Conservation (phyloP, 1,284 basidiomycete species). For the Rhodotorula sp. region DNA sequence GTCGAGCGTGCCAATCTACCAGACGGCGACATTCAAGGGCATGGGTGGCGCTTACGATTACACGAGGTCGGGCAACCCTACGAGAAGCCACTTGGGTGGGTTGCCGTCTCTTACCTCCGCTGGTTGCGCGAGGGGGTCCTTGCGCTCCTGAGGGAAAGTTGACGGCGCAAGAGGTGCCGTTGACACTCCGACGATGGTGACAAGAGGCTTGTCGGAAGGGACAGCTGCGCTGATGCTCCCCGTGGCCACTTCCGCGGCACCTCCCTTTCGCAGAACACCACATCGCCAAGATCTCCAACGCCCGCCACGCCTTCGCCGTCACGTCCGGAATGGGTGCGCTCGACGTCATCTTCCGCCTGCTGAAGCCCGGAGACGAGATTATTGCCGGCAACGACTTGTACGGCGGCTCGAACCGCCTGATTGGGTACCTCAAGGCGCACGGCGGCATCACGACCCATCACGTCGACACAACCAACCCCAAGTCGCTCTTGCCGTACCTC, state of each 20-base stretch:
- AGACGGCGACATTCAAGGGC: constrained; percentile 98
- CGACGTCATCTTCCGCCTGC: constrained; percentile 87
- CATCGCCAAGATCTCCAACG: constrained; percentile 89
- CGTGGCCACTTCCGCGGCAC: not conserved
- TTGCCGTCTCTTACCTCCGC: not conserved
- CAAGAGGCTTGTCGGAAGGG: no score
- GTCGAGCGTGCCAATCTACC: constrained; percentile 94
- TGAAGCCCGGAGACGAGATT: constrained; percentile 91
- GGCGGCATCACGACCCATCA: constrained; percentile 88
- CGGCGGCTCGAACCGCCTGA: constrained; percentile 93
- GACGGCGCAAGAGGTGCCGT: no score
- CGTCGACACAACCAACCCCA: constrained; percentile 83
- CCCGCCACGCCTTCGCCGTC: constrained; percentile 81
- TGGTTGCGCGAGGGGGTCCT: no score
- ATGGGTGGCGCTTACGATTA: constrained; percentile 82
- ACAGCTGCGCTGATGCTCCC: not conserved
- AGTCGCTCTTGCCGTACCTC: constrained; percentile 63
- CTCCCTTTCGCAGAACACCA: constrained; percentile 70
- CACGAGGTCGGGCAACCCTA: constrained; percentile 92
- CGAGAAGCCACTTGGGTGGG: constrained; percentile 86
- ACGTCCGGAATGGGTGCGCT: constrained; percentile 98
- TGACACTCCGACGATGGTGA: no score
- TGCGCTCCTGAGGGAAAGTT: no score
- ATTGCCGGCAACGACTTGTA: constrained; percentile 93
- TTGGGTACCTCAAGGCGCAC: constrained; percentile 78